A percentile compares a stretch with the other conserved stretches of the same genome.
phyloP scores from a whole-genome alignment of 768 basidiomycete species.

The Cystobasidium onofrii region DNA sequence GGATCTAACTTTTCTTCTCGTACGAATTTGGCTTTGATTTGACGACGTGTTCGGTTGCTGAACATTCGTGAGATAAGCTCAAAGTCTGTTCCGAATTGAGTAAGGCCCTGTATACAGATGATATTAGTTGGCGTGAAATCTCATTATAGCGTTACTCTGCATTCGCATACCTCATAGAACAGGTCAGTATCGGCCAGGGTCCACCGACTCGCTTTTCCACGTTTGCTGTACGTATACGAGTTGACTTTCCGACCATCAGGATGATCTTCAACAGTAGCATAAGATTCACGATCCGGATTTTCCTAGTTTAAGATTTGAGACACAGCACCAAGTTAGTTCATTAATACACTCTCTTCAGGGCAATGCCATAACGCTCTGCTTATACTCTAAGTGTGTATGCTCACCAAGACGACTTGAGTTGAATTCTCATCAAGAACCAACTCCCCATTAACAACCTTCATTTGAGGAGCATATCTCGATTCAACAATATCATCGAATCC shows the following conservation, averaged over 20 bases:
- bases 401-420: slow-evolving; percentile 57
- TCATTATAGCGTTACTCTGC: no score
- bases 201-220: slow-evolving; percentile 75
- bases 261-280: slow-evolving; percentile 9
- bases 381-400: slow-evolving; percentile 53
- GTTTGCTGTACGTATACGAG: slow-evolving; percentile 69
- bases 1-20: slow-evolving; percentile 75
- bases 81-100: slow-evolving; percentile 85
- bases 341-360: no score
- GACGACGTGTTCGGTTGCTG: slow-evolving; percentile 73
- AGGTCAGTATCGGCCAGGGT: slow-evolving; percentile 78
- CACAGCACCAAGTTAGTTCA: no score
- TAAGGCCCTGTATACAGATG: slow-evolving; percentile 58
- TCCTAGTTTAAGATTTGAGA: not conserved
- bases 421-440: slow-evolving; percentile 79
- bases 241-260: slow-evolving; percentile 50
- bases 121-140: no score
- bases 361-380: no score
- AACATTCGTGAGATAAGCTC: slow-evolving; percentile 80
- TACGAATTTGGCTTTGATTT: slow-evolving; percentile 89
- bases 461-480: slow-evolving; percentile 68
- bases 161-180: slow-evolving; percentile 69
- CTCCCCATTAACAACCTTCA: slow-evolving; percentile 79
- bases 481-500: slow-evolving; percentile 62
- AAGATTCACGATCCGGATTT: not conserved